A percentile compares a stretch with the other conserved stretches of the same genome.
Evolutionary conservation across 371 early-diverging fungal genomes (phyloP).

Genomic region (Mucor velutinosus): DNA sequence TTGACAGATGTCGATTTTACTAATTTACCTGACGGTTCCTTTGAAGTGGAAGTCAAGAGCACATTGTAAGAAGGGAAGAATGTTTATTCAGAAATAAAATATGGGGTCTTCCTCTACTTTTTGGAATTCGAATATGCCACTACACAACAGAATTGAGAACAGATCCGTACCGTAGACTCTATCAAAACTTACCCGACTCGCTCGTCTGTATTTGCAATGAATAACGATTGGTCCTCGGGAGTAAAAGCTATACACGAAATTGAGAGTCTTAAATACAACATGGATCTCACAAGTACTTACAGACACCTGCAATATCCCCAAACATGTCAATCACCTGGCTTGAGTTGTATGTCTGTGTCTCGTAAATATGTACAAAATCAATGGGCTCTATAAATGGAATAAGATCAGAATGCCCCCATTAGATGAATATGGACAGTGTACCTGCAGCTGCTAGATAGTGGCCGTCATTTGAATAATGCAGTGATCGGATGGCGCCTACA

Average conservation of each 20-base stretch:
- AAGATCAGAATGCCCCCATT: neutral
- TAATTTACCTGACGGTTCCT: conserved; percentile 20
- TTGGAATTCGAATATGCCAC: conserved; percentile 36
- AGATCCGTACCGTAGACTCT: neutral
- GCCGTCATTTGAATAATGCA: conserved; percentile 76
- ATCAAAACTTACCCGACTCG: conserved; percentile 21
- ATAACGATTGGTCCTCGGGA: conserved; percentile 61
- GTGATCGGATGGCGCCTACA: conserved; percentile 77
- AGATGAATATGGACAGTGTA: conserved; percentile 22
- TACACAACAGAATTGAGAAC: conserved; percentile 1
- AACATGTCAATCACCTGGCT: conserved; percentile 82
- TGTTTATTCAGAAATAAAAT: conserved; percentile 9
- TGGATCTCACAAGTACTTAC: conserved; percentile 16
- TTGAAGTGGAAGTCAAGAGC: conserved; percentile 15
- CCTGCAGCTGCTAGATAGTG: conserved; percentile 70
- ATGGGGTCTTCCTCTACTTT: conserved; percentile 16
- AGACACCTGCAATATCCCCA: conserved; percentile 80
- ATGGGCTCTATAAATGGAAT: conserved; percentile 55
- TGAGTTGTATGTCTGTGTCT: conserved; percentile 42
- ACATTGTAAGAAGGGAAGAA: neutral
- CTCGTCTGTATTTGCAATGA: conserved; percentile 59
- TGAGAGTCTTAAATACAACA: neutral
- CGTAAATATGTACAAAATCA: conserved; percentile 80
- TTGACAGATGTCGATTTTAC: conserved; percentile 55
- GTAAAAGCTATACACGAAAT: conserved; percentile 30